Evolutionary conservation across 768 basidiomycete species (phyloP), one percentile per base, ranked within the genome.

Genomic region (Fomitopsis pulvina): DNA sequence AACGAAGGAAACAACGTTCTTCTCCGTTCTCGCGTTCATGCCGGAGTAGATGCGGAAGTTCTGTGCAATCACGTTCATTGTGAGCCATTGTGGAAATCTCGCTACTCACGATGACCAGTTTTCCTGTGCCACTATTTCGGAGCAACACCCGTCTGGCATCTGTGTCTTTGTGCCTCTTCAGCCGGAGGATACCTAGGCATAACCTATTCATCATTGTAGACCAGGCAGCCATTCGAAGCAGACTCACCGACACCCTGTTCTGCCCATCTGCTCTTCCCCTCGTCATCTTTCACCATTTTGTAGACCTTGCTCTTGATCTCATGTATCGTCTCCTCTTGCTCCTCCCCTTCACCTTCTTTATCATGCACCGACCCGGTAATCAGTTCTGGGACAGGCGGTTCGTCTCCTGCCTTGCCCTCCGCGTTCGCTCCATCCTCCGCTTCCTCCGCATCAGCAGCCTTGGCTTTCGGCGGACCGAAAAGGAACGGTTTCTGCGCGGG

Each of bases 281-380:
- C 75, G 11, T 71, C 68, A 14, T 68, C 65, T 64, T 78, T 81
- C 52, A 67, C 67, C 61, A 89, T 58, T 60, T 75, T 77, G 60
- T 71, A 87, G 22, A 81, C 80, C 63, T 85, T 89, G 42, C 78
- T 66, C 62, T 72, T 79, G 42, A 79, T 70, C 40, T 70, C 66
- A 62, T 85, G 73, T 25, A 68, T 66, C 3, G 85, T 89, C 52
- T 80, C 80, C 60, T 92, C 89, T 34, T 83, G 75, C 61, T 92
- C 85, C 66, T 92, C 89, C 25, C 89, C 89, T 58, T 83, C 83
- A 10, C 89, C 87, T 52, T 87, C 86, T 47, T 71, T 71, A 55
- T 87, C 86, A 53, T 84, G 79, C 28, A 55, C 38, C 4, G 57
- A 58, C 4, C 52, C 40, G 25, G 43, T 38, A 12, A 55, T 48